These are phyloP conservation scores for Dalbergia cultrata DNA, from an alignment of 306 rosid genomes.

Conservation along the genomic window DNA sequence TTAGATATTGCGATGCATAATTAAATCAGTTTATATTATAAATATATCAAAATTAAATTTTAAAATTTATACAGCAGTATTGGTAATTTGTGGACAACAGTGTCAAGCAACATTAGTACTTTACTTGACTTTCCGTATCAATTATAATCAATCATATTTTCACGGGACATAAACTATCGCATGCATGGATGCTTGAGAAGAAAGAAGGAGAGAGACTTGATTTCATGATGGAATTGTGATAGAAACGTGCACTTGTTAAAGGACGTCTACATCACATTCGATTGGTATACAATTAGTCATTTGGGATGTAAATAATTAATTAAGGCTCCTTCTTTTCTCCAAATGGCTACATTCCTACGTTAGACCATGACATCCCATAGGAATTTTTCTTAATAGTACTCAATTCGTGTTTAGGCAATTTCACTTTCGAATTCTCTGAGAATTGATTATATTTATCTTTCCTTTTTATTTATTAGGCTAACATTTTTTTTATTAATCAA, in stretches of 20 bases:
- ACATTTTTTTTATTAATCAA: too few species aligned
- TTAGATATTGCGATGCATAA: too few species aligned
- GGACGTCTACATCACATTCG: conserved; percentile 20
- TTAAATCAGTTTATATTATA: too few species aligned
- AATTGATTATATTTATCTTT: background rate
- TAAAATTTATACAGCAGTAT: too few species aligned
- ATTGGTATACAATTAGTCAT: background rate
- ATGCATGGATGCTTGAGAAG: background rate
- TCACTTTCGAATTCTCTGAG: background rate
- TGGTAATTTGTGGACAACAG: too few species aligned
- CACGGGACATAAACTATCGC: conserved; percentile 15
- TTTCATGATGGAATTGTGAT: conserved; percentile 15
- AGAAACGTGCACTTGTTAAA: conserved; percentile 28
- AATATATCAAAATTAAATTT: too few species aligned
- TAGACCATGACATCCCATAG: conserved; percentile 14
- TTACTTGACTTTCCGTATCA: background rate
- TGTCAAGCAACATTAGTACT: background rate
- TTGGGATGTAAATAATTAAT: background rate
- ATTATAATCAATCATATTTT: conserved; percentile 6
- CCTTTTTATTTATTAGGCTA: background rate
- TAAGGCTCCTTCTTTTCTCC: background rate
- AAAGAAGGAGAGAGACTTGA: background rate
- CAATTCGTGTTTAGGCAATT: background rate
- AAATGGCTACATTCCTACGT: conserved; percentile 23
- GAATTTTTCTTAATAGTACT: background rate